Evolutionary conservation across 2,329 filamentous ascomycete genomes (phyloP).

Genomic region (Colletotrichum agaves): DNA sequence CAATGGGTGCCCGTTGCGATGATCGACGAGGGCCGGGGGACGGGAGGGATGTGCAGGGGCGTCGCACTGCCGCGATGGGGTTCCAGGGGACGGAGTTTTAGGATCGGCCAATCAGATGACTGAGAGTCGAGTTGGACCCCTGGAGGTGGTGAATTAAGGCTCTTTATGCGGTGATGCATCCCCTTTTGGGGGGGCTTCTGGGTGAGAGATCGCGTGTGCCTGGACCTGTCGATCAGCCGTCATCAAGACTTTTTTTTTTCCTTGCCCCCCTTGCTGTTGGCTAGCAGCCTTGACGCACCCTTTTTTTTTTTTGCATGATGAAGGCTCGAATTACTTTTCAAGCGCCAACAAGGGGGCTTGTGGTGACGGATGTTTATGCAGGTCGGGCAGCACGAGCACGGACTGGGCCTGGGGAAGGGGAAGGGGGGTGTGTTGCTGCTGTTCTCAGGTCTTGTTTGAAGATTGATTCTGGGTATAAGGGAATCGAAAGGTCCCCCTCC

Average conservation of each 20-base stretch:
- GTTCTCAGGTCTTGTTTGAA: neutral
- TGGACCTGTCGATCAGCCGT: slow-evolving; percentile 14
- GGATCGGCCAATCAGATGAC: neutral
- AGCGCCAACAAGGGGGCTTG: neutral
- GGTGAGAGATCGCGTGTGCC: neutral
- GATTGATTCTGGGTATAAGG: slow-evolving; percentile 12
- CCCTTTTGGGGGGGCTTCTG: neutral
- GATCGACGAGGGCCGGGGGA: slow-evolving; percentile 15
- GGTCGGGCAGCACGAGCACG: neutral
- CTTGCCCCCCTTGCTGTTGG: too few relatives aligned
- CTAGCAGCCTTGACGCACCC: too few relatives aligned
- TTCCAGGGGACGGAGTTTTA: neutral
- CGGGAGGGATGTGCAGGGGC: neutral
- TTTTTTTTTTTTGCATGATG: too few relatives aligned
- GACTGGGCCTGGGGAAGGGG: neutral
- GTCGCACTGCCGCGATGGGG: slow-evolving; percentile 16
- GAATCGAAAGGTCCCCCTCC: slow-evolving; percentile 5
- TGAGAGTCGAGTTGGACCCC: neutral
- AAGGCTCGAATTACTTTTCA: too few relatives aligned
- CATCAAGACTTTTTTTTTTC: neutral
- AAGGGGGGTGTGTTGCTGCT: too few relatives aligned
- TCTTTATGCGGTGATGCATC: slow-evolving; percentile 34
- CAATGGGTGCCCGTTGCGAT: neutral
- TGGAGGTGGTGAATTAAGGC: slow-evolving; percentile 3
- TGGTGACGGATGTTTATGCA: slow-evolving; percentile 1